Evolutionary conservation across 441 rosid genomes (phyloP).

Genomic region (Erodium chrysanthum): DNA sequence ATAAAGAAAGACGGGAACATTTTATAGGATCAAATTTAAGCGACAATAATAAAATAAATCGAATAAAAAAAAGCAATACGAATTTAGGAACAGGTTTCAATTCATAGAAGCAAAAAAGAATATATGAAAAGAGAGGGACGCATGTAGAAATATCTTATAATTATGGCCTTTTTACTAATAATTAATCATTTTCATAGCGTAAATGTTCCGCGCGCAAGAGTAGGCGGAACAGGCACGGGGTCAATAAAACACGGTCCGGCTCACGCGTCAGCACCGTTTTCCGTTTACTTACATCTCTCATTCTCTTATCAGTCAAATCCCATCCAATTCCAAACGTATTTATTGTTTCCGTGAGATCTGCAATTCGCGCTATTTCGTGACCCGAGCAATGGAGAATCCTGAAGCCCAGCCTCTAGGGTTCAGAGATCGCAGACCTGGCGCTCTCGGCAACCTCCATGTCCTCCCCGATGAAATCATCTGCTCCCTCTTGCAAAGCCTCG

Average conservation of each 20-base stretch:
- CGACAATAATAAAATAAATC: no score
- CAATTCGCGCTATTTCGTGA: neutral
- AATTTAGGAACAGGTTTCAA: no score
- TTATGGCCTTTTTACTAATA: no score
- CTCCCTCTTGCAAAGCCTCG: constrained; percentile 46
- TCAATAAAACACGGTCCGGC: neutral
- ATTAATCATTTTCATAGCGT: neutral
- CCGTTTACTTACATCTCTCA: neutral
- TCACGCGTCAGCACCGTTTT: neutral
- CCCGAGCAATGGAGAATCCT: constrained; percentile 34
- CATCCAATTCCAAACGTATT: neutral
- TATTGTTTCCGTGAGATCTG: neutral
- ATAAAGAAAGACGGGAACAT: no score
- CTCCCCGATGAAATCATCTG: constrained; percentile 73
- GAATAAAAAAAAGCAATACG: no score
- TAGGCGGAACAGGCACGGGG: neutral
- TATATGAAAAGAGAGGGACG: no score
- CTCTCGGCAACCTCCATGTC: constrained; percentile 52
- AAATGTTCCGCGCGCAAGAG: constrained; percentile 7
- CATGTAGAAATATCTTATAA: no score
- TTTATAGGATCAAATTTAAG: no score
- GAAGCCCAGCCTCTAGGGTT: constrained; percentile 18
- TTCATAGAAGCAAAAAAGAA: no score
- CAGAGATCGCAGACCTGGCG: constrained; percentile 58
- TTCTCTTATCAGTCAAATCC: neutral